phyloP scores from a whole-genome alignment of 192 early-diverging fungal species.

The Phlyctochytrium arcticum region DNA sequence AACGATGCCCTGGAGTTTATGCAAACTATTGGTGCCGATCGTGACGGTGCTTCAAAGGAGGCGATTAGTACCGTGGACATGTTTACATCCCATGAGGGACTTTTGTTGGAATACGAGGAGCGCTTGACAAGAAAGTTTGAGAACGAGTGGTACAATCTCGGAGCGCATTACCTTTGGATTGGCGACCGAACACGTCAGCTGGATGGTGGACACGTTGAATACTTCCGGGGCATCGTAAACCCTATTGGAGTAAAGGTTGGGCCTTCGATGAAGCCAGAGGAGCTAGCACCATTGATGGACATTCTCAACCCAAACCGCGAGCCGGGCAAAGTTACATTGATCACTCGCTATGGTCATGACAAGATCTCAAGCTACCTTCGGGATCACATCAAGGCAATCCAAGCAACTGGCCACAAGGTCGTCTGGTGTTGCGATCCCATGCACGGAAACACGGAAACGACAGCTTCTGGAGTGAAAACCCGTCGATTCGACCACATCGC shows the following conservation, averaged over 20 bases:
- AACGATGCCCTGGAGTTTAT: conserved; percentile 91
- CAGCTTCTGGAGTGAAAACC: conserved; percentile 82
- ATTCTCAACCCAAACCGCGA: conserved; percentile 84
- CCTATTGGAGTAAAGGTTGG: conserved; percentile 97
- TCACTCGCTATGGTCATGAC: conserved; percentile 87
- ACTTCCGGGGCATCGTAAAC: conserved; percentile 95
- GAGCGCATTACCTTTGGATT: conserved; percentile 97
- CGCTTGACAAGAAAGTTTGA: conserved; percentile 65
- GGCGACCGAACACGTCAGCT: conserved; percentile 96
- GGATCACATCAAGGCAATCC: conserved; percentile 87
- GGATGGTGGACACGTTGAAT: conserved; percentile 94
- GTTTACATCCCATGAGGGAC: conserved; percentile 92
- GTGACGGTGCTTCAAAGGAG: conserved; percentile 25
- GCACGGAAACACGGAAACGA: conserved; percentile 95
- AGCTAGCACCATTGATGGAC: conserved; percentile 78
- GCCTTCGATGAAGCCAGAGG: conserved; percentile 81
- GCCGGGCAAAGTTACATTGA: conserved; percentile 84
- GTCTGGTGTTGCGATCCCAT: conserved; percentile 97
- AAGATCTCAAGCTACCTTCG: conserved; percentile 82
- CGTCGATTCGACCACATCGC: conserved; percentile 87
- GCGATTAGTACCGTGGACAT: conserved; percentile 81
- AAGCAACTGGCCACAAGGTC: conserved; percentile 75
- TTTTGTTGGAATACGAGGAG: conserved; percentile 90
- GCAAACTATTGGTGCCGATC: conserved; percentile 86
- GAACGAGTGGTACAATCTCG: conserved; percentile 75